Percentiles rank a stretch among this genome's conserved stretches.
Conservation (phyloP, 2,329 filamentous ascomycete species). For the Leptographium wingfieldii region DNA sequence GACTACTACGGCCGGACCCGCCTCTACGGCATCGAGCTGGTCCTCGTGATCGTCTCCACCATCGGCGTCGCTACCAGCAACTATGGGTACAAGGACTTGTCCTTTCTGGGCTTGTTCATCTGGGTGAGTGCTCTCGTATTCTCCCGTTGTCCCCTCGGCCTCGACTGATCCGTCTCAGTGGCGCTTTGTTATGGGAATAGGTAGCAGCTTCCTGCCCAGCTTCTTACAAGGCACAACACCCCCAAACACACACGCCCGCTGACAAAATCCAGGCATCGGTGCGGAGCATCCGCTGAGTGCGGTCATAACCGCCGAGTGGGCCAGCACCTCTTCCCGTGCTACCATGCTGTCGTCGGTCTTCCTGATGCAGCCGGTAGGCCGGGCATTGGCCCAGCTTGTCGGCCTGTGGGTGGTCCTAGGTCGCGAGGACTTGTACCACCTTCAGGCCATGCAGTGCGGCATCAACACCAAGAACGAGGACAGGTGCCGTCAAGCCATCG, state of each 20-base stretch:
- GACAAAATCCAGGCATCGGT: constrained; percentile 38
- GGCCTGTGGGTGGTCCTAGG: constrained; percentile 40
- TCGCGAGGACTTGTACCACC: constrained; percentile 26
- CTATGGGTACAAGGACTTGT: constrained; percentile 35
- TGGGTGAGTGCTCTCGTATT: constrained; percentile 23
- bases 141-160: background rate
- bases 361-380: constrained; percentile 56
- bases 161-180: constrained; percentile 19
- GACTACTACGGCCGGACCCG: constrained; percentile 42
- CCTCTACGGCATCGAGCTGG: constrained; percentile 42
- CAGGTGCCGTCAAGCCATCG: constrained; percentile 35
- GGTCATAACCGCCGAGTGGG: constrained; percentile 55
- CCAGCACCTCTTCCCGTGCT: constrained; percentile 49
- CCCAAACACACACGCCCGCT: background rate
- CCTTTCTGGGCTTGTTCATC: constrained; percentile 36
- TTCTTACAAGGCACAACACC: background rate
- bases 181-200: constrained; percentile 42
- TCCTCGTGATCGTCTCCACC: constrained; percentile 44
- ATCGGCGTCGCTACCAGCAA: constrained; percentile 42
- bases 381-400: constrained; percentile 51
- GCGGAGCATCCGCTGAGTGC: constrained; percentile 56
- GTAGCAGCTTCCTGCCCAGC: constrained; percentile 15
- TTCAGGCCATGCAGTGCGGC: constrained; percentile 34
- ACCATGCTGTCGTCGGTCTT: constrained; percentile 57
- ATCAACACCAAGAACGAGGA: constrained; percentile 30